Evolutionary conservation across 176 grass and related monocot species (phyloP).

Genomic region (Carex littledalei): DNA sequence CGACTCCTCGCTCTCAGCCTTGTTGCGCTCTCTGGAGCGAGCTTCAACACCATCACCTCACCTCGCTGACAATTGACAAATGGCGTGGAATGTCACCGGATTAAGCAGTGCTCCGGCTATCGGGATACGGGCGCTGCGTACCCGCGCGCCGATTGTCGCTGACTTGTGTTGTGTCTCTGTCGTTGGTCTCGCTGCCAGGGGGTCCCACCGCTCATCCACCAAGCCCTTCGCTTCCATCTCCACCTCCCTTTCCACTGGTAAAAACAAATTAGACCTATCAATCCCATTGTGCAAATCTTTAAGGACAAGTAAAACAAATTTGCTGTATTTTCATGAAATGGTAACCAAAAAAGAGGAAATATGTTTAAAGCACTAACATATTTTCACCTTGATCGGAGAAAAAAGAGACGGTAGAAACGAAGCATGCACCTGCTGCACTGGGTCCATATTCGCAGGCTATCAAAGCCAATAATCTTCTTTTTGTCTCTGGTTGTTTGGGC

Average conservation of each 20-base stretch:
- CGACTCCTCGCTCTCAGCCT: no score
- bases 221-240: constrained; percentile 30
- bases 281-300: neutral
- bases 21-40: no score
- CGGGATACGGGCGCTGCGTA: constrained; percentile 14
- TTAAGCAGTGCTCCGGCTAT: constrained; percentile 19
- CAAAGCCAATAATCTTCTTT: constrained; percentile 93
- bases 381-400: constrained; percentile 26
- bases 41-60: no score
- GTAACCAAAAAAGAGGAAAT: neutral
- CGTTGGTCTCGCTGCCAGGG: neutral
- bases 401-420: constrained; percentile 79
- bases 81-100: constrained; percentile 53
- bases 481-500: constrained; percentile 86
- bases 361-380: neutral
- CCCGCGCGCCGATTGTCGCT: constrained; percentile 22
- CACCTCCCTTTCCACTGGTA: constrained; percentile 47
- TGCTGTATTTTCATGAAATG: neutral
- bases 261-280: no score
- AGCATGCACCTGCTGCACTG: constrained; percentile 77
- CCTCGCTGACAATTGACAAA: neutral
- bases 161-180: constrained; percentile 34
- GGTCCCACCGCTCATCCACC: neutral
- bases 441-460: constrained; percentile 96
- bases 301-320: neutral